phyloP scores from a whole-genome alignment of 768 basidiomycete species.

The Mycena amicta region DNA sequence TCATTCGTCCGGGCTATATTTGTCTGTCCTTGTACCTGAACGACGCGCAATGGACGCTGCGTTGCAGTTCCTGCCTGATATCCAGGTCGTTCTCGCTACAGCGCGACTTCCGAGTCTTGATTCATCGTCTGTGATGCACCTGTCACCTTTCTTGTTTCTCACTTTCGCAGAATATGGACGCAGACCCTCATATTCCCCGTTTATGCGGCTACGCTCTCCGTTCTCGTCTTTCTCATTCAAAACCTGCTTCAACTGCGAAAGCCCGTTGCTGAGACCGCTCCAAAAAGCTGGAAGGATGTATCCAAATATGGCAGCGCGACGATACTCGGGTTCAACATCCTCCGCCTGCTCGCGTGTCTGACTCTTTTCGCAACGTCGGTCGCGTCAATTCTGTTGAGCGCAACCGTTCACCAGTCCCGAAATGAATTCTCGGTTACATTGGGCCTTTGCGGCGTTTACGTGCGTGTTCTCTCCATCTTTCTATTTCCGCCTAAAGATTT shows the following conservation, averaged over 20 bases:
- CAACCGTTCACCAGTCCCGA: background rate
- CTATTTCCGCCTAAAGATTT: too few relatives aligned
- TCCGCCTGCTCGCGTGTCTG: constrained; percentile 6
- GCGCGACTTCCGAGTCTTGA: background rate
- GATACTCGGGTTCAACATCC: constrained; percentile 4
- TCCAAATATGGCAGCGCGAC: constrained; percentile 11
- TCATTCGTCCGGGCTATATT: background rate
- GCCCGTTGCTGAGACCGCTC: background rate
- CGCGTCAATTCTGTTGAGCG: constrained; percentile 1
- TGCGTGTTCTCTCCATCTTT: constrained; percentile 1
- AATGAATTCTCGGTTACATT: background rate
- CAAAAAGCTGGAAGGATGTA: constrained; percentile 14
- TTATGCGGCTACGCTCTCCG: constrained; percentile 12
- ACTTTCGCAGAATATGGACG: constrained; percentile 6
- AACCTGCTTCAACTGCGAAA: background rate
- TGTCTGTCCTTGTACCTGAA: background rate
- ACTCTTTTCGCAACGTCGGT: constrained; percentile 13
- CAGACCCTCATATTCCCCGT: constrained; percentile 8
- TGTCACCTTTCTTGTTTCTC: background rate
- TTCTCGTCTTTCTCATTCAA: background rate
- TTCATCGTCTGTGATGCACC: constrained; percentile 3
- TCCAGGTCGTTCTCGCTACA: constrained; percentile 10
- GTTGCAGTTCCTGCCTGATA: constrained; percentile 4
- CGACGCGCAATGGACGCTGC: background rate
- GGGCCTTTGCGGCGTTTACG: constrained; percentile 14